Percentiles rank a stretch among this genome's conserved stretches.
phyloP scores from a whole-genome alignment of 2,329 filamentous ascomycete genomes.

The Trichoderma aggressivum region DNA sequence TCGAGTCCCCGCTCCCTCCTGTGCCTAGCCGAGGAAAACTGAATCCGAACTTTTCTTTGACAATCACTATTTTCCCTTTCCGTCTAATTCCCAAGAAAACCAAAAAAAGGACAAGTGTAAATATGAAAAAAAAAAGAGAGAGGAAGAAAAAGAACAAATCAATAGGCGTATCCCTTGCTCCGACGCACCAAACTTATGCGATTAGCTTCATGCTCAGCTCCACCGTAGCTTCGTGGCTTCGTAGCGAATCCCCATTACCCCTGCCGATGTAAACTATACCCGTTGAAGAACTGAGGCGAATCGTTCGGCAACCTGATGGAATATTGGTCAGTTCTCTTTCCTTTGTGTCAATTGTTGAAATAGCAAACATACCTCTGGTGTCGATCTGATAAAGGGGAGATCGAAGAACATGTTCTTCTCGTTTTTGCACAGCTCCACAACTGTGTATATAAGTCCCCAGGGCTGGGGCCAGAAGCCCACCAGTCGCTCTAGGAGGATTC shows the following conservation, averaged over 20 bases:
- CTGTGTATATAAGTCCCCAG: constrained; percentile 87
- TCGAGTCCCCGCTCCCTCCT: constrained; percentile 13
- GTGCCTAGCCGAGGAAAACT: constrained; percentile 28
- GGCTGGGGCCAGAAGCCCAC: constrained; percentile 89
- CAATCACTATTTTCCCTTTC: constrained; percentile 16
- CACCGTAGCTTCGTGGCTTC: constrained; percentile 14
- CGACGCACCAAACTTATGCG: constrained; percentile 6
- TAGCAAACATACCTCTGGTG: constrained; percentile 67
- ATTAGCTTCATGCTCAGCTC: neutral
- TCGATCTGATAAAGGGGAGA: constrained; percentile 83
- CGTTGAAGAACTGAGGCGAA: constrained; percentile 37
- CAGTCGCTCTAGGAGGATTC: constrained; percentile 82
- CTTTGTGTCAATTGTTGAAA: neutral
- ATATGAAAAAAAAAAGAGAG: neutral
- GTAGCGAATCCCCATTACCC: neutral
- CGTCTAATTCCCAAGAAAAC: constrained; percentile 19
- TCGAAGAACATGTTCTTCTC: constrained; percentile 90
- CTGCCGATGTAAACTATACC: constrained; percentile 24
- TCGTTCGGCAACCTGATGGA: constrained; percentile 35
- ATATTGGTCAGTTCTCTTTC: neutral
- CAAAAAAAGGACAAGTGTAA: neutral
- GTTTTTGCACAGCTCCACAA: constrained; percentile 88
- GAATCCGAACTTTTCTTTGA: constrained; percentile 14
- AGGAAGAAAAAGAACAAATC: neutral
- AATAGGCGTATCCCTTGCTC: neutral